Evolutionary conservation across 768 basidiomycete species (phyloP).

Genomic region (Macrolepiota dolichaula): DNA sequence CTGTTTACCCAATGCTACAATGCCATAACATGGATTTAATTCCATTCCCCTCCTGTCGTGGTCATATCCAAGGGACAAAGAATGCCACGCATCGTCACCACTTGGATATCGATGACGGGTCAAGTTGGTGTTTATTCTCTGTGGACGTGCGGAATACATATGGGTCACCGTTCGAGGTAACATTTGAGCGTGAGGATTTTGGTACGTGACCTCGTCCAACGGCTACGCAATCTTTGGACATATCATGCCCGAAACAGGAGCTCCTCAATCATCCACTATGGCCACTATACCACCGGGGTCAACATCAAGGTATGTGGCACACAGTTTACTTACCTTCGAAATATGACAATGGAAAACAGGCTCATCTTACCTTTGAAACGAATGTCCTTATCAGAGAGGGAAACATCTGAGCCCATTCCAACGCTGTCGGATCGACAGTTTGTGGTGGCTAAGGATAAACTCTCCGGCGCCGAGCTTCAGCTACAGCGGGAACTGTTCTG

Average conservation of each 20-base stretch:
- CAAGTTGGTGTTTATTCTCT: constrained; percentile 82
- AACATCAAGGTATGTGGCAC: constrained; percentile 62
- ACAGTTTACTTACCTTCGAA: background rate
- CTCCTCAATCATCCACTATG: constrained; percentile 36
- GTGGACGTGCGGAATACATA: constrained; percentile 92
- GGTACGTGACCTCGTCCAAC: constrained; percentile 34
- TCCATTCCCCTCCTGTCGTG: constrained; percentile 47
- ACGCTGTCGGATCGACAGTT: constrained; percentile 88
- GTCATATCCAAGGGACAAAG: constrained; percentile 19
- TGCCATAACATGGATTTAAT: constrained; percentile 81
- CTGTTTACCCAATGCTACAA: constrained; percentile 94
- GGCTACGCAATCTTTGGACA: background rate
- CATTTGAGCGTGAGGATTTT: constrained; percentile 63
- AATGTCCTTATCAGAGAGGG: constrained; percentile 54
- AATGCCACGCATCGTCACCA: constrained; percentile 23
- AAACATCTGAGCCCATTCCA: constrained; percentile 71
- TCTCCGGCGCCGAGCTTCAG: constrained; percentile 56
- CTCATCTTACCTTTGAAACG: constrained; percentile 73
- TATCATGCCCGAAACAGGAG: constrained; percentile 28
- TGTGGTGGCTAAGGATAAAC: constrained; percentile 71
- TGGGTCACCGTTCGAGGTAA: constrained; percentile 87
- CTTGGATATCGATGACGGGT: constrained; percentile 43
- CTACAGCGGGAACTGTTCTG: constrained; percentile 85
- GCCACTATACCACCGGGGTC: constrained; percentile 84
- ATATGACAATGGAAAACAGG: constrained; percentile 28